phyloP scores from a whole-genome alignment of 768 basidiomycete genomes.

The Crassisporium funariophilum region DNA sequence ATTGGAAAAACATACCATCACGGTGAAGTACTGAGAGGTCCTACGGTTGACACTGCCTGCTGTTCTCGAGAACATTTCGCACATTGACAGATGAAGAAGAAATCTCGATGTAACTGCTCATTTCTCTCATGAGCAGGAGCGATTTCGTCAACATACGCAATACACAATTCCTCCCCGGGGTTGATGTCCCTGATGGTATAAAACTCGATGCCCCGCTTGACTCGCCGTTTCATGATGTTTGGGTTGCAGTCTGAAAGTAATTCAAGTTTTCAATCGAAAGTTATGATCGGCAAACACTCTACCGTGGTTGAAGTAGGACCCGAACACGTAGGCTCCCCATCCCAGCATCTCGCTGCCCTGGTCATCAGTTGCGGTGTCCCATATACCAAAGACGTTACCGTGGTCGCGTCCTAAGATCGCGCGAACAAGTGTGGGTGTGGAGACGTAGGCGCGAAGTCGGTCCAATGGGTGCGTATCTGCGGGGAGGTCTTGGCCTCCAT shows the following conservation, averaged over 20 bases:
- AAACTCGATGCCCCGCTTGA: constrained; percentile 45
- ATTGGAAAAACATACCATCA: background rate
- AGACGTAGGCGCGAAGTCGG: constrained; percentile 30
- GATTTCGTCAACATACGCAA: constrained; percentile 46
- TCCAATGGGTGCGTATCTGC: constrained; percentile 8
- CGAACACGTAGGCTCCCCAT: constrained; percentile 62
- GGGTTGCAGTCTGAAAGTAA: constrained; percentile 49
- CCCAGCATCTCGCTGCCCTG: constrained; percentile 65
- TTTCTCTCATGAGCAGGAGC: constrained; percentile 36
- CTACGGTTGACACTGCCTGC: too few species aligned
- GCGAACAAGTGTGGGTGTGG: constrained; percentile 48
- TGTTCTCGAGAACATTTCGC: constrained; percentile 41
- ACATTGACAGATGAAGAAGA: constrained; percentile 61
- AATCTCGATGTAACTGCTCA: constrained; percentile 45
- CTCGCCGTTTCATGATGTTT: constrained; percentile 49
- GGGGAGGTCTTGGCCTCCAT: background rate
- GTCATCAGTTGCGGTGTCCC: constrained; percentile 51
- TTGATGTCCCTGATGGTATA: constrained; percentile 43
- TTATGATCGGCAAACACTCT: constrained; percentile 16
- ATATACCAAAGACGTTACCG: constrained; percentile 71
- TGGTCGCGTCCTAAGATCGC: constrained; percentile 58
- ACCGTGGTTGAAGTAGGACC: constrained; percentile 75
- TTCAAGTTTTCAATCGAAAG: background rate
- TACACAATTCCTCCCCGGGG: constrained; percentile 58
- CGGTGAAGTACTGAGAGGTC: too few species aligned